A percentile compares a stretch with the other conserved stretches of the same genome.
phyloP scores from a whole-genome alignment of 2,329 filamentous ascomycete species.

The Neofusicoccum umdonicola region DNA sequence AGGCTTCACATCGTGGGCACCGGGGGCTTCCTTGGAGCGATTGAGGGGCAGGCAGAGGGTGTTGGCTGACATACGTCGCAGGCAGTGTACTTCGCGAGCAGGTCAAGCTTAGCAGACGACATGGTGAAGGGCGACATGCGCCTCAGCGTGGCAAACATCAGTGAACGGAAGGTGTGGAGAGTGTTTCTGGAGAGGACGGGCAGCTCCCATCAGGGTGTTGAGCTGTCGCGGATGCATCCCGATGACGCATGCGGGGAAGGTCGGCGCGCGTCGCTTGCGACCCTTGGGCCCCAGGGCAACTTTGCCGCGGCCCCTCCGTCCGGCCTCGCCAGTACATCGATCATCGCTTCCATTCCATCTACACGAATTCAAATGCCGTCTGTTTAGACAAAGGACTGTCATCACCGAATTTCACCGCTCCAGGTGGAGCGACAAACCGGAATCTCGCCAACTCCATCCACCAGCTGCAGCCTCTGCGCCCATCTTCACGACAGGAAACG shows the following conservation, averaged over 20 bases:
- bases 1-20: neutral
- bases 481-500: too few relatives aligned
- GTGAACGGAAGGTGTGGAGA: neutral
- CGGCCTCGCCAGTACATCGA: neutral
- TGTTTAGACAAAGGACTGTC: too few relatives aligned
- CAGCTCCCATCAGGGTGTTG: neutral
- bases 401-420: too few relatives aligned
- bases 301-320: constrained; percentile 6
- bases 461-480: too few relatives aligned
- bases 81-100: constrained; percentile 27
- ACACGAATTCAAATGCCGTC: too few relatives aligned
- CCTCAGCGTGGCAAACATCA: neutral
- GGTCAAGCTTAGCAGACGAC: constrained; percentile 21
- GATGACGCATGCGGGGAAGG: constrained; percentile 16
- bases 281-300: neutral
- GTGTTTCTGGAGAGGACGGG: neutral
- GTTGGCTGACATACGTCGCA: constrained; percentile 30
- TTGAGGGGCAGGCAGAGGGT: neutral
- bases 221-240: constrained; percentile 4
- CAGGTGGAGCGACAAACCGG: too few relatives aligned
- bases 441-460: too few relatives aligned
- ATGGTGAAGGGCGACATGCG: constrained; percentile 8
- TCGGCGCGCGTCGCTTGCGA: neutral
- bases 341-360: too few relatives aligned
- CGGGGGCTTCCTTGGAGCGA: neutral